Evolutionary conservation across 140 eudicot species (phyloP), one percentile per base, ranked within the genome.

Genomic region (Ambrosia hybrid): DNA sequence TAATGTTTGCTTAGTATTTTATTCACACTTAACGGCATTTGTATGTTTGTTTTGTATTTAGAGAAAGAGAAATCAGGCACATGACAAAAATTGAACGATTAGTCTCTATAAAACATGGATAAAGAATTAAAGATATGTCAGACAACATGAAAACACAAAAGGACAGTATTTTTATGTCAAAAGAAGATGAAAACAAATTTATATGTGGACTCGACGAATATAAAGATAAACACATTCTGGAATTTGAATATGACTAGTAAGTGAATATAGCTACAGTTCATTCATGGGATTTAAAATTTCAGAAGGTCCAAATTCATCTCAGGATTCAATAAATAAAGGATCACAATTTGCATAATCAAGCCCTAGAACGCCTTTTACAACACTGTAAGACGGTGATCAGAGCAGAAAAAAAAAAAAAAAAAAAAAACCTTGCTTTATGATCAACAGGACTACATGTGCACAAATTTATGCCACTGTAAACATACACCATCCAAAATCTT

Each of bases 391-490:
- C 33, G 13, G 34, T 58, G 4, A 58, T 58, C 65, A 58, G 3
- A 43, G 11, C 45, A 33, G 46, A 6, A 7, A 43, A 41, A 0
- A 43, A 7, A 21, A 21, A 43, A 1, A 6, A 7, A 43, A 41
- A 0, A 43, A 7, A 21, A 21, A 43, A 1, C 48, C 48, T 7
- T 43, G 48, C 43, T 59, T 30, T 9, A 59, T 10, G 9, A 59
- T 59, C 65, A 59, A 59, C 43, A 57, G 65, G 16, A 59, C 21
- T 60, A 41, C 9, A 60, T 10, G 43, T 60, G 46, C 66, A 60
- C 13, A 9, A 60, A 59, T 11, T 33, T 59, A 12, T 30, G 65
- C 1, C 43, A 33, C 36, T 12, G 36, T 59, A 59, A 34, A 60
- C 45, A 0, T 15, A 59, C 15, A 33, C 15, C 15, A 59, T 59